Base-by-base conservation (phyloP, 192 early-diverging fungal species). In the Mortierella hygrophila region DNA sequence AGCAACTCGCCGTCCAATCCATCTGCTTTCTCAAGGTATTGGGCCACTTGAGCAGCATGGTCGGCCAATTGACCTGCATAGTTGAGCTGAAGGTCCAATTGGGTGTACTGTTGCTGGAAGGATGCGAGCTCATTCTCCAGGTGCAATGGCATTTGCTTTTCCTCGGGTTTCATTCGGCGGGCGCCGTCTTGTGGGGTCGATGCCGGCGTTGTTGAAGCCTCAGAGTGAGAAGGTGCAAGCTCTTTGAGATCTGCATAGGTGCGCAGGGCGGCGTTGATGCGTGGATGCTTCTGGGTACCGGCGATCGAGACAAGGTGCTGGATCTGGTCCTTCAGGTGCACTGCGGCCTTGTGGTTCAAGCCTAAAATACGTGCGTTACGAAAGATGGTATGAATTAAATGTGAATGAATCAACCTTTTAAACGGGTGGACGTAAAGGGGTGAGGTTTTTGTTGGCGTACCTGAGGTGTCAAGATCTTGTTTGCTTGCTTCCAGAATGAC, bases 71-170 rank as follows among this genome's bases (percentile, higher is more conserved):
- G 70, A 6, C 52, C 46, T 6, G 75, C 79, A 47, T 76, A 57
- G 44, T 74, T 68, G 5, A 86, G 68, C 9, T 81, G 75, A 21
- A 29, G 44, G n/a, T 77, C 79, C 13, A 86, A 70, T 1, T 8
- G 63, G 35, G 76, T 49, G 52, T 77, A 86, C 35, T 78, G 79
- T 37, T 73, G 44, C 63, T 81, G 80, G 72, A 86, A 80, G 6
- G 65, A 38, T 20, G 41, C 26, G 26, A 80, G 35, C 52, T 86
- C 75, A 3, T 37, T 44, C 38, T 78, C 79, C n/a, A 85, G 37
- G 41, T 85, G 74, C 0, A 54, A 15, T 29, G 78, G 78, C 15
- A 72, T 73, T 13, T n/a, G 18, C 15, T 32, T 60, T 3, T 72
- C 32, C 49, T 35, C 32, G 47, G 52, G 29, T 11, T 37, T 41